phyloP scores from a whole-genome alignment of 345 rosid genomes.

The Mangifera indica region DNA sequence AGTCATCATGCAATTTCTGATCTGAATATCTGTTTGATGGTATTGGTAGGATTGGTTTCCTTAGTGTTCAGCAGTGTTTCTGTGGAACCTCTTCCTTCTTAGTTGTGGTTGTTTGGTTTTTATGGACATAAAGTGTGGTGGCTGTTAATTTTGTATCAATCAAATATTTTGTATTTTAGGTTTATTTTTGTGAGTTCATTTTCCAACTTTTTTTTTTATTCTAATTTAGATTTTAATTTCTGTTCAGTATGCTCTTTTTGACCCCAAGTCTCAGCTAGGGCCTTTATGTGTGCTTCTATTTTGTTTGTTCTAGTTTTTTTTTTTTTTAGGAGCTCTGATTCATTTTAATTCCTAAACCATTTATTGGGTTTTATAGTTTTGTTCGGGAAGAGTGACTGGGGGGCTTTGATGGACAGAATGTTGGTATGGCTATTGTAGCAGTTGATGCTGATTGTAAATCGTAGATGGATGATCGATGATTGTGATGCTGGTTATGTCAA shows the following conservation, averaged over 20 bases:
- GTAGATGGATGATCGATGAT: slow-evolving; percentile 57
- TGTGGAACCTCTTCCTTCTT: slow-evolving; percentile 25
- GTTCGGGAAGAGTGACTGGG: slow-evolving; percentile 53
- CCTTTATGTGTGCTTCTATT: slow-evolving; percentile 1
- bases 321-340: slow-evolving; percentile 25
- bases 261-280: not conserved
- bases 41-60: slow-evolving; percentile 35
- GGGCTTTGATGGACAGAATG: slow-evolving; percentile 50
- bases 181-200: slow-evolving; percentile 5
- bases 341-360: slow-evolving; percentile 34
- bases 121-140: slow-evolving; percentile 18
- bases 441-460: slow-evolving; percentile 67
- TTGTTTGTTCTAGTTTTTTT: slow-evolving; percentile 12
- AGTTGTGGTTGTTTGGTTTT: slow-evolving; percentile 15
- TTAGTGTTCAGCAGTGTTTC: slow-evolving; percentile 29
- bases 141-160: slow-evolving; percentile 8
- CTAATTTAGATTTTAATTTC: not conserved
- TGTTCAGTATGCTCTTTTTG: not conserved
- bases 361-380: slow-evolving; percentile 61
- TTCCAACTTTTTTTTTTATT: not conserved
- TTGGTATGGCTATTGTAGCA: slow-evolving; percentile 67
- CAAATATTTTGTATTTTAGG: slow-evolving; percentile 17
- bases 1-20: slow-evolving; percentile 29
- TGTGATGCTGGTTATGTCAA: slow-evolving; percentile 36
- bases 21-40: slow-evolving; percentile 25